phyloP scores from a whole-genome alignment of 148 eudicot genomes.

The Salicornia ramosissima region DNA sequence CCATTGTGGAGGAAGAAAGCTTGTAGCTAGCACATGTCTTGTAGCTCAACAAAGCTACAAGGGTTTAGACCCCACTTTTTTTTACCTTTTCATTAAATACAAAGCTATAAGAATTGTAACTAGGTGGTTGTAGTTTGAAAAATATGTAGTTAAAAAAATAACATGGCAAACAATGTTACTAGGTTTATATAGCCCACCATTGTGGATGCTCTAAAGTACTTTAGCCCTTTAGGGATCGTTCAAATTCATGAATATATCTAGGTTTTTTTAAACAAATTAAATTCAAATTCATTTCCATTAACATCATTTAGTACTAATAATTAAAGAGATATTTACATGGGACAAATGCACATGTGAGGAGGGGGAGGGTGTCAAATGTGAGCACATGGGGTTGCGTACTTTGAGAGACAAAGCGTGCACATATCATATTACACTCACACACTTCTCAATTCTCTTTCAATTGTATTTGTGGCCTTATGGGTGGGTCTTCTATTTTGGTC shows the following conservation, averaged over 20 bases:
- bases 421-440: too few species aligned
- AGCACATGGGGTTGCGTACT: slow-evolving; percentile 25
- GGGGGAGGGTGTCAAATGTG: slow-evolving; percentile 2
- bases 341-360: slow-evolving; percentile 19
- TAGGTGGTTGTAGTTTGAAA: too few species aligned
- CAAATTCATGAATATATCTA: too few species aligned
- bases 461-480: background rate
- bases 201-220: too few species aligned
- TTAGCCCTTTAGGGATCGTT: too few species aligned
- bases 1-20: too few species aligned
- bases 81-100: too few species aligned
- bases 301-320: too few species aligned
- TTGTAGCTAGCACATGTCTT: too few species aligned
- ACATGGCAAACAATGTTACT: background rate
- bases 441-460: background rate
- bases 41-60: background rate
- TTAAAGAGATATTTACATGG: slow-evolving; percentile 15
- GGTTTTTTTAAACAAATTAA: too few species aligned
- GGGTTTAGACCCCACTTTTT: background rate
- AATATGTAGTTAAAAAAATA: background rate
- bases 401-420: slow-evolving; percentile 20
- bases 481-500: background rate
- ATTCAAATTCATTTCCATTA: too few species aligned
- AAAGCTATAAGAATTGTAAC: background rate
- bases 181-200: too few species aligned